Conservation (phyloP, 179 eudicot genomes). For the Beta macrorhiza region DNA sequence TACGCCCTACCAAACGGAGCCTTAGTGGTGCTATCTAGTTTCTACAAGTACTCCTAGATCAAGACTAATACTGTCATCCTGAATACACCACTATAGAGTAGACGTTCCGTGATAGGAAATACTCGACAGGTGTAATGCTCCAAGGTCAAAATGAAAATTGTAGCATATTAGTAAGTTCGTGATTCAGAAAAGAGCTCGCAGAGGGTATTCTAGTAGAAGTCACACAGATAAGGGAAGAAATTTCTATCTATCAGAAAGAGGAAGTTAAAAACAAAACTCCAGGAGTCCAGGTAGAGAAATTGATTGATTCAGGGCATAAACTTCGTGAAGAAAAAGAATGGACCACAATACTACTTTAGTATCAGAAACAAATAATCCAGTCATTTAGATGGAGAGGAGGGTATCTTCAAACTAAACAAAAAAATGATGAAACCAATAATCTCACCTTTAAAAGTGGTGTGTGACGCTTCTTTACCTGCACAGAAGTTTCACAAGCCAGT, state of each 20-base stretch:
- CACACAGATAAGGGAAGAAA: background rate
- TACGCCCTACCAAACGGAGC: too few relatives aligned
- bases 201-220: background rate
- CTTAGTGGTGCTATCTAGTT: too few relatives aligned
- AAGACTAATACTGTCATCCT: too few relatives aligned
- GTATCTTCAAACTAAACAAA: background rate
- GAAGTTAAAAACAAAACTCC: background rate
- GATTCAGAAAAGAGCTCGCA: too few relatives aligned
- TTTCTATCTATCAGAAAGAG: background rate
- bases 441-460: slow-evolving; percentile 55
- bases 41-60: too few relatives aligned
- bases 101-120: too few relatives aligned
- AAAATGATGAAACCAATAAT: background rate
- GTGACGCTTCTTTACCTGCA: slow-evolving; percentile 57
- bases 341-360: background rate
- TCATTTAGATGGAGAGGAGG: background rate
- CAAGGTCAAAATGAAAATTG: too few relatives aligned
- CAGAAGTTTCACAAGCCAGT: slow-evolving; percentile 10
- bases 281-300: background rate
- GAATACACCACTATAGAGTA: too few relatives aligned
- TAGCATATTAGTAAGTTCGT: too few relatives aligned
- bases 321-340: background rate
- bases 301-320: background rate
- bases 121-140: too few relatives aligned
- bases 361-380: background rate